A percentile compares a stretch with the other conserved stretches of the same genome.
Conservation (phyloP, 2,329 filamentous ascomycete genomes). For the Pseudocercospora macadamiae region DNA sequence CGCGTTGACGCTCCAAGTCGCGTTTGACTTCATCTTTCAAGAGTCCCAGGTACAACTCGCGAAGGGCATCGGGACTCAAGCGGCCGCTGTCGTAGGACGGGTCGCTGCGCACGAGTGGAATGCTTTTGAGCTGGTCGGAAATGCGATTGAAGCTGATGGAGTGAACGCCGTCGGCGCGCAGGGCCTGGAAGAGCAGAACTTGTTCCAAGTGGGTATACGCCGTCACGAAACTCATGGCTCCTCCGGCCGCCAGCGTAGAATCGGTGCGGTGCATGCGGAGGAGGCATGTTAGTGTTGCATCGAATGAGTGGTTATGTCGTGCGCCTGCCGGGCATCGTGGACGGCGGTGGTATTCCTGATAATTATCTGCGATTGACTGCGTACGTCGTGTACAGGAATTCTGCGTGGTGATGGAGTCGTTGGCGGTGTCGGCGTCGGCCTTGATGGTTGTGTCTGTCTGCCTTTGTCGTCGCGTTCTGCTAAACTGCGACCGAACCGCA, state of each 20-base stretch:
- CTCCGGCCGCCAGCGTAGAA: not conserved
- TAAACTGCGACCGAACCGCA: no score
- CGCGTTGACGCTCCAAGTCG: conserved; percentile 37
- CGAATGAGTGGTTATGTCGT: not conserved
- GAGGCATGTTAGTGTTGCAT: not conserved
- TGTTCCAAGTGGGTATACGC: conserved; percentile 84
- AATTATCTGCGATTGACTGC: no score
- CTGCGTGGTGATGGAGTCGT: no score
- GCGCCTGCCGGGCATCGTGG: no score
- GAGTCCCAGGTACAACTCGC: conserved; percentile 75
- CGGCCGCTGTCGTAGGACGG: conserved; percentile 72
- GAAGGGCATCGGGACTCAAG: conserved; percentile 75
- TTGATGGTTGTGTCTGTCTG: no score
- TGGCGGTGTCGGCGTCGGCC: no score
- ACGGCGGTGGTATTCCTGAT: no score
- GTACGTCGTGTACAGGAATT: no score
- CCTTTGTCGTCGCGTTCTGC: no score
- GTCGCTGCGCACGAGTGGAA: conserved; percentile 71
- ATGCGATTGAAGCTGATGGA: conserved; percentile 69
- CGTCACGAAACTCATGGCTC: conserved; percentile 57
- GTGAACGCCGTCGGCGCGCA: conserved; percentile 69
- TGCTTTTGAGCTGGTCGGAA: conserved; percentile 73
- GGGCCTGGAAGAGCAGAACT: conserved; percentile 79
- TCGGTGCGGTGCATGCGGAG: not conserved
- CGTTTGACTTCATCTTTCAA: conserved; percentile 70